Evolutionary conservation across 2,329 filamentous ascomycete species (phyloP), one percentile per base, ranked within the genome.

Genomic region (Trichophyton schoenleinii): DNA sequence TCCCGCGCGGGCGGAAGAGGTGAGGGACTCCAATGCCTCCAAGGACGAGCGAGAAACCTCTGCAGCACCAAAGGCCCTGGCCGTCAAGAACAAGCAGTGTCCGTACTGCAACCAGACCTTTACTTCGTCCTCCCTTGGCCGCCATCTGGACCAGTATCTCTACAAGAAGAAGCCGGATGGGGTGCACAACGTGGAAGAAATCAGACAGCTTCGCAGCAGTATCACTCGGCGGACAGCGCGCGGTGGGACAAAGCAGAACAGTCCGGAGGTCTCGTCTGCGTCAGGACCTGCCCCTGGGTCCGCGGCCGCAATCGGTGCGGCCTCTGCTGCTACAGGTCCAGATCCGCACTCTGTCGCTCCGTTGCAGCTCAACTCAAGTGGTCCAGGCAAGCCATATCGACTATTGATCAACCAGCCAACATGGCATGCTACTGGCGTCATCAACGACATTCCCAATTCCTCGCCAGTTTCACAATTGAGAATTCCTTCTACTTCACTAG

Each of bases 91-190:
- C 77, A 90, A 89, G 71, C 86, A 80, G 65, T 96, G 92, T 72
- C 88, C 87, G 41, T 97, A 89, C 77, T 97, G 92, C 73, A 81
- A 85, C 55, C 90, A 96, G 73, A 81, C 87, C 5, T 97, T 96
- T 71, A 96, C 92, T 15, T 96, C 91, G 1, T 96, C 91, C 15
- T 95, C 90, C 1, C 83, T 97, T 60, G 92, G 92, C 58, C 87
- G 92, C 53, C 92, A 97, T 75, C 85, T 96, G 66, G 92, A 97
- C 72, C 83, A 96, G 44, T 96, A 95, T 73, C 91, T 96, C 69
- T 91, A 91, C 70, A 87, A 91, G 63, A 95, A 91, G 77, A 96
- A 96, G 72, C 90, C 92, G 1, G 92, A 97, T 75, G 91, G 91
- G 58, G 77, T 96, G 53, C 92, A 97, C 74, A 81, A 95, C 76